Base-by-base conservation (phyloP, 805 yeast species). In the Metschnikowia matae region DNA sequence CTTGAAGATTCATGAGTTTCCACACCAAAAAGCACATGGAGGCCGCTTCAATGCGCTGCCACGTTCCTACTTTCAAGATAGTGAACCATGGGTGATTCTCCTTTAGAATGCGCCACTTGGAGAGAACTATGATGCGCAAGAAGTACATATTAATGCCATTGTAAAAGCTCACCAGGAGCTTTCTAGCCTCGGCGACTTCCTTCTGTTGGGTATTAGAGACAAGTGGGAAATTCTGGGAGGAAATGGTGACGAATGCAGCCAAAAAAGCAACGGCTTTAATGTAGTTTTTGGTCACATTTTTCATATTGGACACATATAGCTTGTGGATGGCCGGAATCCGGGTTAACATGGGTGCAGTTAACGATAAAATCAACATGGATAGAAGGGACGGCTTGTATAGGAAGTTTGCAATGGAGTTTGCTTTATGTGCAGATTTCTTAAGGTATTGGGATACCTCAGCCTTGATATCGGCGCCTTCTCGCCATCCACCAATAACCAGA, bases 61-160 rank as follows among this genome's bases (percentile, higher is more conserved):
- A 72, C 11, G 63, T 58, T 15, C 55, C 59, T 17, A 63, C 48
- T 29, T 58, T 61, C 31, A 70, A 49, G 17, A 52, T 13, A 33
- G 55, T 62, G 54, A 72, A 67, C 51, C 58, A 54, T 0, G 73
- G 74, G 51, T 69, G 73, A 58, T 68, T 66, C 20, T 69, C 74
- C 56, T 71, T 72, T 33, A 62, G 50, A 33, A 69, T 70, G 38
- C 78, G 62, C 78, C 78, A 73, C 54, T 71, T 72, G 10, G 73
- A 69, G 31, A 73, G 52, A n/a, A 71, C 52, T 1, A 71, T 62
- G 46, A 71, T 55, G 46, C 70, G 60, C 40, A 68, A 53, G 32
- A 73, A 57, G 54, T 72, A 71, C 44, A 67, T 48, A 54, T 64
- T 68, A 50, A 71, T 48, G 4, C 55, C 64, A 36, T 70, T 60